Conservation (phyloP, 768 basidiomycete genomes). For the Tricholoma sp. region DNA sequence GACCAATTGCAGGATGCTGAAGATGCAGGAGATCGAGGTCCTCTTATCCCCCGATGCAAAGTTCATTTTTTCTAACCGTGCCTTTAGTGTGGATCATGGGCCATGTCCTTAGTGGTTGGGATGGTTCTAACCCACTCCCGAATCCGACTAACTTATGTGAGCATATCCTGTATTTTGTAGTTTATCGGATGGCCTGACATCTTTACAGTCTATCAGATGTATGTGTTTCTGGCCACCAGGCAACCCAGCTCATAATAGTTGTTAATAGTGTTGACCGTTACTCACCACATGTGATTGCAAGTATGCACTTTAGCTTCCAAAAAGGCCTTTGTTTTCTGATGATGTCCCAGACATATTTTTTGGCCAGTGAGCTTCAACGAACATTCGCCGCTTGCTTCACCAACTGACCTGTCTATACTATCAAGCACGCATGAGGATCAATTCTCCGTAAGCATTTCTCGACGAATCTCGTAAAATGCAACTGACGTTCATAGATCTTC, state of each 20-base stretch:
- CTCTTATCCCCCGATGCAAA: not conserved
- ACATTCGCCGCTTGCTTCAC: not conserved
- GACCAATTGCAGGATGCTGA: constrained; percentile 77
- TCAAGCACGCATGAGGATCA: constrained; percentile 63
- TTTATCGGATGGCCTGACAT: not conserved
- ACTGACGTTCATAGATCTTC: constrained; percentile 46
- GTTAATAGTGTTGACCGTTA: constrained; percentile 61
- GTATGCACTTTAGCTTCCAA: constrained; percentile 32
- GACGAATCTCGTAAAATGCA: not conserved
- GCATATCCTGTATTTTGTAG: constrained; percentile 18
- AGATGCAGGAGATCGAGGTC: constrained; percentile 68
- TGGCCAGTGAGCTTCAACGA: constrained; percentile 42
- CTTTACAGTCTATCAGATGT: constrained; percentile 36
- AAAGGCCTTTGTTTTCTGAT: not conserved
- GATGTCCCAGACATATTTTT: constrained; percentile 58
- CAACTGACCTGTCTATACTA: not conserved
- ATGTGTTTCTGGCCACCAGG: constrained; percentile 10
- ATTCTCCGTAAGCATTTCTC: constrained; percentile 40
- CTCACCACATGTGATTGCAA: constrained; percentile 73
- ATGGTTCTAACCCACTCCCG: constrained; percentile 57
- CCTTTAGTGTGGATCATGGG: constrained; percentile 46
- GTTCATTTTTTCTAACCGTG: not conserved
- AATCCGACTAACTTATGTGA: constrained; percentile 69
- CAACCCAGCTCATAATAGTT: not conserved
- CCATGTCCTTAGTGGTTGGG: constrained; percentile 62